Evolutionary conservation across 208 protist genomes (phyloP).

Genomic region (Leishmania tarentolae): DNA sequence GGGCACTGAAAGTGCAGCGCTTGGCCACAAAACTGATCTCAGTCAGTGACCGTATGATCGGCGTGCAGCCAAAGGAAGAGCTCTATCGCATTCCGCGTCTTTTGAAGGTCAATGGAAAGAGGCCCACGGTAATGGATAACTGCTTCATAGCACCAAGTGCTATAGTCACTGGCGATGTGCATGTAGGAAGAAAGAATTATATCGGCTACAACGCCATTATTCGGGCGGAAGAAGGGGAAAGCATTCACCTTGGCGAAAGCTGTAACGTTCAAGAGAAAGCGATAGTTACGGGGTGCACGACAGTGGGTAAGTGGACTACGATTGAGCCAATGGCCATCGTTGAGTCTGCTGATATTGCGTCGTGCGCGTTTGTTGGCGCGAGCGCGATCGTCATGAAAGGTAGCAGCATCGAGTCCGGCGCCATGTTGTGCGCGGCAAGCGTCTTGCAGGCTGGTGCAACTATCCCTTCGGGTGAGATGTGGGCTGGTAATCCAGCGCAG

Average conservation of each 20-base stretch:
- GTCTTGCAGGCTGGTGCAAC: slow-evolving; percentile 85
- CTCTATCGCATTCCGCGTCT: slow-evolving; percentile 83
- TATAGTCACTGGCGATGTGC: slow-evolving; percentile 82
- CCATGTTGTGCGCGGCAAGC: slow-evolving; percentile 88
- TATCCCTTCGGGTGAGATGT: slow-evolving; percentile 93
- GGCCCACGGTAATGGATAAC: slow-evolving; percentile 88
- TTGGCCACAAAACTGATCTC: slow-evolving; percentile 50
- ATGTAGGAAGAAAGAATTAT: slow-evolving; percentile 88
- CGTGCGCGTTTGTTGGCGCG: slow-evolving; percentile 90
- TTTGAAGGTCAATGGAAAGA: slow-evolving; percentile 67
- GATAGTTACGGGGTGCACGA: slow-evolving; percentile 82
- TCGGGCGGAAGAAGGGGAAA: slow-evolving; percentile 78
- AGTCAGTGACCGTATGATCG: slow-evolving; percentile 70
- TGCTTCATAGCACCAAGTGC: slow-evolving; percentile 90
- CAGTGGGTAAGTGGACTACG: slow-evolving; percentile 86
- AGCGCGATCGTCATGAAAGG: slow-evolving; percentile 87
- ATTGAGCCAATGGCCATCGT: slow-evolving; percentile 92
- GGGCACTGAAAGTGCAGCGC: slow-evolving; percentile 44
- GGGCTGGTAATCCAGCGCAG: slow-evolving; percentile 90
- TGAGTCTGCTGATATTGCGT: slow-evolving; percentile 83
- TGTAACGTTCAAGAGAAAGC: slow-evolving; percentile 92
- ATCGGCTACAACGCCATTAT: slow-evolving; percentile 91
- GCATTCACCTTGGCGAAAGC: slow-evolving; percentile 87
- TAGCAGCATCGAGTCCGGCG: slow-evolving; percentile 77
- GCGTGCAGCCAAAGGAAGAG: slow-evolving; percentile 75